Evolutionary conservation across 2,329 filamentous ascomycete species (phyloP), one percentile per base, ranked within the genome.

Genomic region (Neofusicoccum cordaticola): DNA sequence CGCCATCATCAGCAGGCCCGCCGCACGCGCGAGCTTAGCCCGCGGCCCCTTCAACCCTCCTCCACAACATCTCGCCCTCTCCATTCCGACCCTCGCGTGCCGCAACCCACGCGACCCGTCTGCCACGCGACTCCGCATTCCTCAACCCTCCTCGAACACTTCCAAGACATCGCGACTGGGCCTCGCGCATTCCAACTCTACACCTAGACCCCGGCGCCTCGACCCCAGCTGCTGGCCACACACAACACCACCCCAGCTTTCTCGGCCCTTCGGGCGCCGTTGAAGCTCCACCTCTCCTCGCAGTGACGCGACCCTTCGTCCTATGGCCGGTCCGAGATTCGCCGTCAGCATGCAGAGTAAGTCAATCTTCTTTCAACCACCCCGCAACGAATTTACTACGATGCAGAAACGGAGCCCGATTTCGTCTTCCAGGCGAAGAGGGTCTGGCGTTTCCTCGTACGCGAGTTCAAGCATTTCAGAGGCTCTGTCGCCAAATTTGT

Each of bases 261-360:
- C 71, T 75, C 76, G 73, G 76, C 76, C 77, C 77, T 75, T 70
- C 72, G 74, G 71, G 77, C 77, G 76, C 77, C 76, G 76, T 71
- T 73, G 77, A 74, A 69, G 67, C 62, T 68, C 44, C 68, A 47
- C 51, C 6, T 48, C n/a, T 50, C 15, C 7, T 15, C 15, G 11
- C 11, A 35, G 62, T 63, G 39, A 57, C 57, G 60, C 31, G 37
- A 12, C 73, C 70, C 72, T 69, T 71, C 69, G 69, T 64, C 71
- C 67, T 68, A 83, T 84, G 82, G 76, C 81, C 66, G 79, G 79
- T 69, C 74, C 83, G 70, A 72, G 76, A 69, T 83, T 84, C 71
- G 80, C 82, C 31, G 79, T 83, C 66, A 81, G 81, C 73, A 79
- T 84, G 70, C 80, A 82, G 75, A 78, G 78, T 80, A 73, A 62